A percentile compares a stretch with the other conserved stretches of the same genome.
phyloP scores from a whole-genome alignment of 768 basidiomycete genomes.

The Termitomyces titanicus region DNA sequence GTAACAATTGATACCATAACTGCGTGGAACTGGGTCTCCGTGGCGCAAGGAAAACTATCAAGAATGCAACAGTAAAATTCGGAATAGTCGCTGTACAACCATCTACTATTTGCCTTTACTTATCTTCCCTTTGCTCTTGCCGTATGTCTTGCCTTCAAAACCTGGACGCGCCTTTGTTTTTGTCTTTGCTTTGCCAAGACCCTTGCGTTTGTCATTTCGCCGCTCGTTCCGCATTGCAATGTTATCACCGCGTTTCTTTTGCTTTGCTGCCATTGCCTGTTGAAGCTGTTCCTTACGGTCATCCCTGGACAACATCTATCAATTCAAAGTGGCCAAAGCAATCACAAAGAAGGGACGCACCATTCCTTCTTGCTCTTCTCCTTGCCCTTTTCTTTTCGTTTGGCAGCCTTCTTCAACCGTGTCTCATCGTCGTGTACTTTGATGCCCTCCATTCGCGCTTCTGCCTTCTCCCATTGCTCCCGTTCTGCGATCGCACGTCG shows the following conservation, averaged over 20 bases:
- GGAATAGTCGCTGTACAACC: too few species aligned
- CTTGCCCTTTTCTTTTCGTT: slow-evolving; percentile 91
- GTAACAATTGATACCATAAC: too few species aligned
- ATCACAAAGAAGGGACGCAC: slow-evolving; percentile 36
- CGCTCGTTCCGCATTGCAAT: slow-evolving; percentile 84
- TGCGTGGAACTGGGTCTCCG: too few species aligned
- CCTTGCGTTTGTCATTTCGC: slow-evolving; percentile 65
- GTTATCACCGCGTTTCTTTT: slow-evolving; percentile 91
- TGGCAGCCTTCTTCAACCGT: slow-evolving; percentile 87
- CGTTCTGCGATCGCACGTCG: slow-evolving; percentile 75
- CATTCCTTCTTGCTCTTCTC: slow-evolving; percentile 79
- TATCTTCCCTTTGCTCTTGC: slow-evolving; percentile 43
- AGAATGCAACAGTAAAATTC: too few species aligned
- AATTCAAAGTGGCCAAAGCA: not conserved
- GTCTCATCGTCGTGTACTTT: slow-evolving; percentile 88
- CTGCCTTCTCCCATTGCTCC: slow-evolving; percentile 89
- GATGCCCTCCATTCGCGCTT: slow-evolving; percentile 81
- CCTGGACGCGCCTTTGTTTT: slow-evolving; percentile 78
- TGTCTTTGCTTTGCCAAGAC: slow-evolving; percentile 39
- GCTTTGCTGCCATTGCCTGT: slow-evolving; percentile 74
- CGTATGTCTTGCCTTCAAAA: slow-evolving; percentile 83
- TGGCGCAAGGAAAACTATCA: too few species aligned
- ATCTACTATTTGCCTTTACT: slow-evolving; percentile 23
- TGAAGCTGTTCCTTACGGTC: slow-evolving; percentile 79
- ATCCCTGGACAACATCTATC: slow-evolving; percentile 48